Evolutionary conservation across 2,329 filamentous ascomycete genomes (phyloP), one percentile per base, ranked within the genome.

Genomic region (Eutypa lata): DNA sequence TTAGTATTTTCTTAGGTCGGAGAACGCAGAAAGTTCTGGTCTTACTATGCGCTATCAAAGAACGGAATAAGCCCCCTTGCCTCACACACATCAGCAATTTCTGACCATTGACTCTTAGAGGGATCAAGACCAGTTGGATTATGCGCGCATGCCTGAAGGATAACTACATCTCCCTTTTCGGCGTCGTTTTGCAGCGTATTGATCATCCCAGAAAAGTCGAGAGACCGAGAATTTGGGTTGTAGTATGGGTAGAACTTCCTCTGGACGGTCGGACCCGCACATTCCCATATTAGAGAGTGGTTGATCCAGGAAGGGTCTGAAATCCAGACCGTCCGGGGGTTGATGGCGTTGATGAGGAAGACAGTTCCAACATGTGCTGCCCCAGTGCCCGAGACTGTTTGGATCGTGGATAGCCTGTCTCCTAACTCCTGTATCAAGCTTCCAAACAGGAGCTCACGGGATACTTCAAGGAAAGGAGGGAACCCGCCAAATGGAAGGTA

Each of bases 111-210:
- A 4, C 66, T 64, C 35, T 56, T 58, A 1, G 63, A 60, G 1
- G 63, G 66, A 51, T 74, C 71, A 2, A 68, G 46, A 7, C 72
- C 72, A 0, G 70, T 73, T 2, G 71, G 71, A 44, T 74, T 74
- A 49, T 74, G 72, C 19, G 68, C 68, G 46, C 68, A 73, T 3
- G 66, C 68, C 38, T 74, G 71, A 5, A 74, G 58, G 6, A 74
- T 48, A n/a, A 73, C 52, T 14, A 71, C 61, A 43, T 71, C 68
- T 13, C 65, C 65, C 5, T 53, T 26, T 10, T 54, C 44, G 1
- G 69, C 62, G 3, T 64, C 52, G 5, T 28, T 37, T 7, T 60
- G 53, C 11, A 74, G 56, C 0, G 59, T 58, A 0, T 40, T 24
- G 3, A 63, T 54, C 61, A 71, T 65, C 35, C 57, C 64, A 2